Evolutionary conservation across 129 eudicot species (phyloP), one percentile per base, ranked within the genome.

Genomic region (Lactuca sativa): DNA sequence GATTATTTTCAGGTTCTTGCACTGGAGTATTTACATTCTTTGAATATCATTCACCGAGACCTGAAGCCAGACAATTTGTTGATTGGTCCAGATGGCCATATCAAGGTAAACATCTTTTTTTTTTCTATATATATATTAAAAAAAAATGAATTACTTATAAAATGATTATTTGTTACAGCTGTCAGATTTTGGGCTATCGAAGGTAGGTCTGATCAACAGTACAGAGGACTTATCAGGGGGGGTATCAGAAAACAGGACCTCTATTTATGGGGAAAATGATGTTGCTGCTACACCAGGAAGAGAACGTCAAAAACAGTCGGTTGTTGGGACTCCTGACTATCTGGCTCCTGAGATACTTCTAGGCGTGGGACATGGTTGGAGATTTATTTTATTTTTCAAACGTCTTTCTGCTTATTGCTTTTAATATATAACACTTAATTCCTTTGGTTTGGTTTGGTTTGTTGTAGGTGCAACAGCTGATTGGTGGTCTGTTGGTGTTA

Each of bases 401-500:
- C 12, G 51, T 40, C 17, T 72, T 15, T 59, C 64, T 40, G 30
- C 14, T 30, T 34, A 62, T 3, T 47, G 30, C 67, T 25, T 25
- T 25, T 25, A 0, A 25, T 25, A 25, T 25, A 25, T 25, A 1
- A 66, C 62, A 21, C 56, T 55, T 47, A 25, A 25, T 25, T 25
- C 30, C 30, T 25, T 3, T 9, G 0, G 2, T 43, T 21, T n/a
- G n/a, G n/a, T n/a, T 47, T 15, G 55, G 34, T 41, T 78, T 75
- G 52, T 67, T 80, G 67, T 58, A 95, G 99, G 97, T 74, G 90
- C 90, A 71, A 90, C 95, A 38, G 99, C 99, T 52, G 99, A 95
- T 84, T 95, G 99, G 99, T 95, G 99, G 99, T 95, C 99, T 60
- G 99, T 87, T 66, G 99, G 99, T 49, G 96, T 90, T 72, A 87